phyloP scores from a whole-genome alignment of 768 basidiomycete species.

The Coprinellus aureogranulatus region DNA sequence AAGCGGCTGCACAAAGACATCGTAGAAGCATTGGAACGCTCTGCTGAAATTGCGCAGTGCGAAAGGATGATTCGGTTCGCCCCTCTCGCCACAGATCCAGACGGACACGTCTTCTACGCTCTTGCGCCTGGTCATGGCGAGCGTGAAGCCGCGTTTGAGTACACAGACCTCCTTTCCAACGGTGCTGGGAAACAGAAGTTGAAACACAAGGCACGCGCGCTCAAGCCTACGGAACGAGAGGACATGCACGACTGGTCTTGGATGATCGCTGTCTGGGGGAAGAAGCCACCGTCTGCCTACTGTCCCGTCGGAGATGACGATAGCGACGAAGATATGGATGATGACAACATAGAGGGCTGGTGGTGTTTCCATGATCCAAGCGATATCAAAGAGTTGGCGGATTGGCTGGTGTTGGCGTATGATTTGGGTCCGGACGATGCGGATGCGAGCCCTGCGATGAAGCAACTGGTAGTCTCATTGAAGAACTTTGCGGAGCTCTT shows the following conservation, averaged over 20 bases:
- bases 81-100: constrained; percentile 65
- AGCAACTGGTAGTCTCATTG: constrained; percentile 49
- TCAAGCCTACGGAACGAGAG: constrained; percentile 48
- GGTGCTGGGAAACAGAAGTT: constrained; percentile 31
- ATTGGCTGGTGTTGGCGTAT: constrained; percentile 59
- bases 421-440: constrained; percentile 33
- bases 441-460: constrained; percentile 25
- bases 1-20: constrained; percentile 49
- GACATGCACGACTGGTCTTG: constrained; percentile 65
- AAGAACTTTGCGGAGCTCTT: constrained; percentile 60
- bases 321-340: constrained; percentile 29
- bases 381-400: constrained; percentile 62
- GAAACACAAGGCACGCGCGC: constrained; percentile 39
- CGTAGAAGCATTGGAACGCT: constrained; percentile 51
- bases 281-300: constrained; percentile 18
- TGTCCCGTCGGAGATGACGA: background rate
- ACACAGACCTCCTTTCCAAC: constrained; percentile 24
- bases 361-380: constrained; percentile 70
- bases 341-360: constrained; percentile 52
- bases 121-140: constrained; percentile 60
- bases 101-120: constrained; percentile 67
- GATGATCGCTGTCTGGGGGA: constrained; percentile 77
- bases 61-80: constrained; percentile 52
- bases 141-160: constrained; percentile 48
- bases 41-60: constrained; percentile 46